These are phyloP conservation scores for Vararia minispora DNA, from an alignment of 768 basidiomycete species.

Conservation along the genomic window DNA sequence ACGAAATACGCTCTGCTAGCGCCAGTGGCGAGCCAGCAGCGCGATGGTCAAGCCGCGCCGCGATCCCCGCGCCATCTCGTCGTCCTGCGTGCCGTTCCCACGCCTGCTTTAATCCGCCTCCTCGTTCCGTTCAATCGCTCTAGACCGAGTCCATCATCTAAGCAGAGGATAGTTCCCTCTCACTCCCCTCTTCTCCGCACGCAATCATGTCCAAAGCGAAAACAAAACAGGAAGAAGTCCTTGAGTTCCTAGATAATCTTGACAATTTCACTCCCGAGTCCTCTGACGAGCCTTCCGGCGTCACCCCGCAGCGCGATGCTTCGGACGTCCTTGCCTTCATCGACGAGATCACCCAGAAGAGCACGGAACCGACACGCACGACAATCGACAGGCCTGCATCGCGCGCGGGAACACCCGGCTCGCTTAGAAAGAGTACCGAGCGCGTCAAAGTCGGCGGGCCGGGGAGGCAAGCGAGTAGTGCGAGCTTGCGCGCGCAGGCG, in stretches of 20 bases:
- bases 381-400: slow-evolving; percentile 47
- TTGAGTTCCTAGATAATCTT: slow-evolving; percentile 89
- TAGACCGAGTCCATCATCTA: no score
- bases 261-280: slow-evolving; percentile 50
- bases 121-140: no score
- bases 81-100: no score
- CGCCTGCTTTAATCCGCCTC: no score
- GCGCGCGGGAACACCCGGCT: slow-evolving; percentile 62
- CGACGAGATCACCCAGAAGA: slow-evolving; percentile 91
- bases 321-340: slow-evolving; percentile 87
- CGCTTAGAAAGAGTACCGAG: slow-evolving; percentile 64
- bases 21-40: no score
- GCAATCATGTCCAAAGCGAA: slow-evolving; percentile 40
- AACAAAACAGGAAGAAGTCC: slow-evolving; percentile 80
- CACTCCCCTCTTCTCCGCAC: background rate
- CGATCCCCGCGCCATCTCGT: no score
- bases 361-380: slow-evolving; percentile 61
- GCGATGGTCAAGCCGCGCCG: no score
- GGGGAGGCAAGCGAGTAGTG: slow-evolving; percentile 24
- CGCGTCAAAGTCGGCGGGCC: slow-evolving; percentile 52
- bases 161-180: background rate
- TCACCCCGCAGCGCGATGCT: slow-evolving; percentile 35
- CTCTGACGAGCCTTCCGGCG: slow-evolving; percentile 11
- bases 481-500: slow-evolving; percentile 18
- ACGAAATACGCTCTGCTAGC: no score